phyloP scores from a whole-genome alignment of 192 early-diverging fungal species.

The Dissophora globulifera region DNA sequence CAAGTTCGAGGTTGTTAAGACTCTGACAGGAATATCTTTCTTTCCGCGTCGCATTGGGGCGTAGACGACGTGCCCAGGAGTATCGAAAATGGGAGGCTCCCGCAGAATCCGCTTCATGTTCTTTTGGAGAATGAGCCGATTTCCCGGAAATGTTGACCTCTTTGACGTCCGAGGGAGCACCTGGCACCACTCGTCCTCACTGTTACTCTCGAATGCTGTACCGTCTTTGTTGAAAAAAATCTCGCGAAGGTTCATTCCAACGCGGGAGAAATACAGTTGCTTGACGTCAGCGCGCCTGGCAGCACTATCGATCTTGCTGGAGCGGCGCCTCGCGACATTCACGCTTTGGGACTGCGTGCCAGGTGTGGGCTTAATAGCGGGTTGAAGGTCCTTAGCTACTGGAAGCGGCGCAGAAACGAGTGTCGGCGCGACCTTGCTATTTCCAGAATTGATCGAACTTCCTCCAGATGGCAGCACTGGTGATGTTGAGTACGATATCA shows the following conservation, averaged over 20 bases:
- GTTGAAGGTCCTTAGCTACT: slow-evolving; percentile 1
- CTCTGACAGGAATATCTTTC: slow-evolving; percentile 31
- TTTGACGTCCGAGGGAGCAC: neutral
- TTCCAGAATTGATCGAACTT: too few relatives aligned
- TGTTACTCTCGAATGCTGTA: slow-evolving; percentile 6
- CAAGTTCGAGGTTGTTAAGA: neutral
- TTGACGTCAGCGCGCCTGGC: neutral
- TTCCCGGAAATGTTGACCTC: neutral
- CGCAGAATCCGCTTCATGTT: slow-evolving; percentile 34
- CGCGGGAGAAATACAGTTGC: neutral
- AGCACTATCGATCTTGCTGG: neutral
- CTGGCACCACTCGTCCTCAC: slow-evolving; percentile 20
- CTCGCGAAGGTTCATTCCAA: neutral
- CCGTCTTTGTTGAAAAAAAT: slow-evolving; percentile 26
- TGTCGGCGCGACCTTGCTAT: neutral
- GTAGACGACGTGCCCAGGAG: slow-evolving; percentile 16
- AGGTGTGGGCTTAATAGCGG: neutral
- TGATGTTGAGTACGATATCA: neutral
- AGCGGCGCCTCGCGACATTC: too few relatives aligned
- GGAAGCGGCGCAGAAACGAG: neutral
- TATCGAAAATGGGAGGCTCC: slow-evolving; percentile 25
- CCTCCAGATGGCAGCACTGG: neutral
- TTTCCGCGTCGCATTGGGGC: slow-evolving; percentile 17
- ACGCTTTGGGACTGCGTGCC: neutral
- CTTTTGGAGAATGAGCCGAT: slow-evolving; percentile 10